Evolutionary conservation across 2,329 filamentous ascomycete genomes (phyloP), one percentile per base, ranked within the genome.

Genomic region (Colletotrichum sansevieriae): DNA sequence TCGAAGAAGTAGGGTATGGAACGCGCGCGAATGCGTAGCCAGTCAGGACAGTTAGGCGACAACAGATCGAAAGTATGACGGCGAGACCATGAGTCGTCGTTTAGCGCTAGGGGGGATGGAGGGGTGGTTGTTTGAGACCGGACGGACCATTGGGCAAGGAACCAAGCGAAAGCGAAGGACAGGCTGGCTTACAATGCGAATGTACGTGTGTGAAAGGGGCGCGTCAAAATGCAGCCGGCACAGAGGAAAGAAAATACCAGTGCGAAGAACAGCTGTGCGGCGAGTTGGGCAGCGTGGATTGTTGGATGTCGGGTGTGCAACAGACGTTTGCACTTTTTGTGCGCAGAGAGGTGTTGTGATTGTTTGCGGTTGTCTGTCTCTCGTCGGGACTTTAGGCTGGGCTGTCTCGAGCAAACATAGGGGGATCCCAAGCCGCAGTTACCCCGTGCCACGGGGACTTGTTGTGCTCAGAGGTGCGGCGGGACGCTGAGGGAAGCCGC

Each of bases 351-450:
- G 12, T 60, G 57, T 68, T 68, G 61, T 68, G 65, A 54, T 64
- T 56, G 60, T 35, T 62, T 55, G 66, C 56, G 49, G 49, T 55
- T 44, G 62, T 55, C n/a, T 54, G 62, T 37, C 20, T 10, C 25
- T 25, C 25, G 25, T 29, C 25, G 25, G 25, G 29, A 29, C 29
- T 29, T 29, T 29, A 7, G 29, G 25, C 25, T 29, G 7, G 47
- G 47, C 54, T 43, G 61, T 55, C n/a, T 55, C 33, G 62, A 68
- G 54, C 63, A 54, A 47, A 66, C 66, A 69, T 55, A 61, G 49
- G 66, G 60, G 65, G 49, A 68, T 59, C 60, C 59, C 46, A 68
- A 52, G 59, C 41, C 51, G 49, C 60, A 63, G 56, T 65, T 69
- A 56, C 51, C 65, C 66, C 66, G 66, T 66, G 66, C 66, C 56